A percentile compares a stretch with the other conserved stretches of the same genome.
Evolutionary conservation across 139 green algal species (phyloP).

Genomic region (Auxenochlorella pyrenoidosa): DNA sequence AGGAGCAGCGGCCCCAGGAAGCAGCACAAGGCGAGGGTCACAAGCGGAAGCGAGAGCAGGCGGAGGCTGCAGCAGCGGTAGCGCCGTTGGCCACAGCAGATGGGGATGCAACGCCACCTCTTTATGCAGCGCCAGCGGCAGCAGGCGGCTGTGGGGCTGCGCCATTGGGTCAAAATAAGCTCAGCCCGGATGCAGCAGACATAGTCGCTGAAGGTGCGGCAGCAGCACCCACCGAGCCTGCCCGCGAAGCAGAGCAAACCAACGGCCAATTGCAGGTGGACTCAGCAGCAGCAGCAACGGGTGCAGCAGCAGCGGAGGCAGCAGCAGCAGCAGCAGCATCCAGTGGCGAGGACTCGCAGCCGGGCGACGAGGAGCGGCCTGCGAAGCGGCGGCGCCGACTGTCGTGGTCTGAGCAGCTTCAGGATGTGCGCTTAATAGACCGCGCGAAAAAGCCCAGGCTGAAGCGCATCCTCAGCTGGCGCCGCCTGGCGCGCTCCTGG

Average conservation of each 20-base stretch:
- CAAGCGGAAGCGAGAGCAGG: neutral
- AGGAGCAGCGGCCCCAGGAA: neutral
- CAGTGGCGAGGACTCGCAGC: neutral
- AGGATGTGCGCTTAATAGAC: constrained; percentile 2
- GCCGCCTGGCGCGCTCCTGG: constrained; percentile 8
- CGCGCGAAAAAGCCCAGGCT: neutral
- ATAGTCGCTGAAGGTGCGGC: no score
- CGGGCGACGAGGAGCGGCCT: neutral
- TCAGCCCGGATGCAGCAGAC: no score
- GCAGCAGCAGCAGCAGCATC: neutral
- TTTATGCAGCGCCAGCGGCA: neutral
- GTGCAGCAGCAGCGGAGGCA: neutral
- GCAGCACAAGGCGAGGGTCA: neutral
- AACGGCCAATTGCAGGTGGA: neutral
- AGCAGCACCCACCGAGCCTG: neutral
- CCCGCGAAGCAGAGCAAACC: neutral
- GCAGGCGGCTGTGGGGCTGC: neutral
- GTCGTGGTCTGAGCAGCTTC: constrained; percentile 8
- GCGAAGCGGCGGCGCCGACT: neutral
- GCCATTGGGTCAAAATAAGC: no score
- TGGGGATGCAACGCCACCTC: neutral
- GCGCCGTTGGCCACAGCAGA: neutral
- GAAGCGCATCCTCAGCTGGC: neutral
- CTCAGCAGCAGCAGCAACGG: neutral
- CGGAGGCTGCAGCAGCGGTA: neutral